A percentile compares a stretch with the other conserved stretches of the same genome.
Evolutionary conservation across 257 asterid species (phyloP).

Genomic region (Salvia splendens): DNA sequence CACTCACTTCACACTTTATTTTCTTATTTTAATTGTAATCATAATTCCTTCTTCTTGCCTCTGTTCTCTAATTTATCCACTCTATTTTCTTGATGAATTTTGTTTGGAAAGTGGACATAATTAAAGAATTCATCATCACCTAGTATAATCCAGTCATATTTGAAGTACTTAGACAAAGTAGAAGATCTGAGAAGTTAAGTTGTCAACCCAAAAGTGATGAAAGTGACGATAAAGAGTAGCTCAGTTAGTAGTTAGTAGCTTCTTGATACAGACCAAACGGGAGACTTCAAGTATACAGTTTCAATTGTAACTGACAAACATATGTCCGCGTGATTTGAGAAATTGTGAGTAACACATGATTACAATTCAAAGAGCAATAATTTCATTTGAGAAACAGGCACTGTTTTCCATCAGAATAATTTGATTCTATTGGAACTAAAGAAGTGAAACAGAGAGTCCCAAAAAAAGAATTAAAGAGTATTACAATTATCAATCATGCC

Average conservation of each 20-base stretch:
- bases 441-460: slow-evolving; percentile 1
- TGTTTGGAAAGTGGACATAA: not conserved
- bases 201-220: slow-evolving; percentile 8
- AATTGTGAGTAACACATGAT: not conserved
- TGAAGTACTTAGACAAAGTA: not conserved
- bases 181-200: not conserved
- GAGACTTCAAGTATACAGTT: not conserved
- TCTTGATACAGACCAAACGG: too few species aligned
- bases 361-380: not conserved
- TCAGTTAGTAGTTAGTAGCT: not conserved
- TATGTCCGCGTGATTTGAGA: slow-evolving; percentile 21
- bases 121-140: not conserved
- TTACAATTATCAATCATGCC: slow-evolving; percentile 29
- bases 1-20: not conserved
- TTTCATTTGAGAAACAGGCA: not conserved
- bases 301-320: not conserved
- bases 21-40: not conserved
- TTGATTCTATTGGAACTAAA: not conserved
- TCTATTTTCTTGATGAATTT: not conserved
- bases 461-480: slow-evolving; percentile 6
- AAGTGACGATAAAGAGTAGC: too few species aligned
- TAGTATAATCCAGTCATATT: slow-evolving; percentile 1
- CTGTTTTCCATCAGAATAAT: slow-evolving; percentile 8
- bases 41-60: slow-evolving; percentile 1
- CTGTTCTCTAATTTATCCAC: not conserved